Evolutionary conservation across 2,329 filamentous ascomycete species (phyloP).

Genomic region (Hypoxylon sp.): DNA sequence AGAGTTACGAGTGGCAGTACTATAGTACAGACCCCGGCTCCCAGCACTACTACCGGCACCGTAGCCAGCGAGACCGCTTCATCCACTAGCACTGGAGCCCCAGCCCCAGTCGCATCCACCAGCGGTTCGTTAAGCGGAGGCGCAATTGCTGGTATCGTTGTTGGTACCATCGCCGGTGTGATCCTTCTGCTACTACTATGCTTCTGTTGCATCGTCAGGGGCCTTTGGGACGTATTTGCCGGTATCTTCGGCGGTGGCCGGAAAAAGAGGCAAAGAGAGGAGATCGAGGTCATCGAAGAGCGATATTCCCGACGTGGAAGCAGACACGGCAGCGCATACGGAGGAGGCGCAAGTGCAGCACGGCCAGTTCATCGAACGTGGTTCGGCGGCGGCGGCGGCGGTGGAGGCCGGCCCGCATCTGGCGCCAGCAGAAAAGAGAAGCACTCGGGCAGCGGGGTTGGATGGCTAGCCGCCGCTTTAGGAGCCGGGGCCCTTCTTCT

Average conservation of each 20-base stretch:
- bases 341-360: slow-evolving; percentile 42
- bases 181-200: slow-evolving; percentile 76
- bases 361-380: slow-evolving; percentile 69
- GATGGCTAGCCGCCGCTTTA: slow-evolving; percentile 67
- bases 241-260: slow-evolving; percentile 70
- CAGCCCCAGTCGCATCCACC: slow-evolving; percentile 56
- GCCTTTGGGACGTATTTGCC: slow-evolving; percentile 69
- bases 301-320: slow-evolving; percentile 66
- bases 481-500: slow-evolving; percentile 66
- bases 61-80: slow-evolving; percentile 65
- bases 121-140: slow-evolving; percentile 71
- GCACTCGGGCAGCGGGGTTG: slow-evolving; percentile 59
- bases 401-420: slow-evolving; percentile 56
- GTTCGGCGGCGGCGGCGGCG: slow-evolving; percentile 66
- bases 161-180: slow-evolving; percentile 77
- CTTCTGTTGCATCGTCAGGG: slow-evolving; percentile 78
- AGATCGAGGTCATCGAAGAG: slow-evolving; percentile 73
- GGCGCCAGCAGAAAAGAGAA: slow-evolving; percentile 60
- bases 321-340: slow-evolving; percentile 60
- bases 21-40: slow-evolving; percentile 54
- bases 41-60: slow-evolving; percentile 68
- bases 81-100: slow-evolving; percentile 62
- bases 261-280: slow-evolving; percentile 63
- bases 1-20: slow-evolving; percentile 66
- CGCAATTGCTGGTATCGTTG: slow-evolving; percentile 84